Percentiles rank a stretch among this genome's conserved stretches.
Conservation (phyloP, 2,329 filamentous ascomycete species). For the Colletotrichum lini region DNA sequence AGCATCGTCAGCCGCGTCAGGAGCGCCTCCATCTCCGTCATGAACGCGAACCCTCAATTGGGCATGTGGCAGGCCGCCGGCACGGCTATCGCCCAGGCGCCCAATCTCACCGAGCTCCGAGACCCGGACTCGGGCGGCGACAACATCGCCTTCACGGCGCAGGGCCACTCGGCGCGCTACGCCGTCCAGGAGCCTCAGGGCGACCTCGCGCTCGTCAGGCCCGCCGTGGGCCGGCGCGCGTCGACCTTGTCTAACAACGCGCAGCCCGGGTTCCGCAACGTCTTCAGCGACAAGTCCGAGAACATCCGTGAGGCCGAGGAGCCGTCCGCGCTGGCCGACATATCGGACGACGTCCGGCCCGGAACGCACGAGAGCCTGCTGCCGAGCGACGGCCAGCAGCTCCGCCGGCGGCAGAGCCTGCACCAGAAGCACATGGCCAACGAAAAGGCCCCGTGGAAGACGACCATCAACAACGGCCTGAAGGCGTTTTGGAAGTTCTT, state of each 20-base stretch:
- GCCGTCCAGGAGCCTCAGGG: slow-evolving; percentile 46
- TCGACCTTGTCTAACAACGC: slow-evolving; percentile 28
- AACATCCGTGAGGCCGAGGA: slow-evolving; percentile 14
- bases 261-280: slow-evolving; percentile 20
- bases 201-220: slow-evolving; percentile 45
- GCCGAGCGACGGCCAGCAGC: slow-evolving; percentile 13
- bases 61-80: slow-evolving; percentile 51
- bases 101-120: slow-evolving; percentile 49
- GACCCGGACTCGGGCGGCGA: slow-evolving; percentile 46
- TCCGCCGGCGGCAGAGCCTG: slow-evolving; percentile 43
- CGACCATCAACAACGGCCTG: slow-evolving; percentile 46
- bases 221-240: slow-evolving; percentile 39
- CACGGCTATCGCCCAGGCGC: slow-evolving; percentile 50
- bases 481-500: slow-evolving; percentile 51
- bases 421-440: slow-evolving; percentile 44
- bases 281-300: slow-evolving; percentile 6
- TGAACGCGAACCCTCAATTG: slow-evolving; percentile 49
- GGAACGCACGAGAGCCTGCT: neutral
- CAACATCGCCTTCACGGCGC: slow-evolving; percentile 49
- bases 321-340: neutral
- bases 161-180: slow-evolving; percentile 49
- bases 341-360: neutral
- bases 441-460: slow-evolving; percentile 46
- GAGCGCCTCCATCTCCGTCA: slow-evolving; percentile 47
- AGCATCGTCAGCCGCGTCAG: slow-evolving; percentile 47